These are phyloP conservation scores for Eutrema yunnanense DNA, from an alignment of 345 rosid species.

Conservation along the genomic window DNA sequence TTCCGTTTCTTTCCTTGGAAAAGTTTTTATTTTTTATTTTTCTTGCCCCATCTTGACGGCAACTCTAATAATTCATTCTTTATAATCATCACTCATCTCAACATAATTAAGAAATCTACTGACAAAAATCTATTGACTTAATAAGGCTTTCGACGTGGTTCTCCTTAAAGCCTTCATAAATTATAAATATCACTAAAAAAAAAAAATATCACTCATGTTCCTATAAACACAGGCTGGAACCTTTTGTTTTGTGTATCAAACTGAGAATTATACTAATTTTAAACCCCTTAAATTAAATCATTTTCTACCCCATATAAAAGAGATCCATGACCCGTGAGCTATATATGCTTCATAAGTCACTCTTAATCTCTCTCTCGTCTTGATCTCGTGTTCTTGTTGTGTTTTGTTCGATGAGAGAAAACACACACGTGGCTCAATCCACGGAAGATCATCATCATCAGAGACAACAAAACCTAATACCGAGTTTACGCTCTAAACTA, in stretches of 20 bases:
- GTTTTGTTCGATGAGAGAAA: constrained; percentile 15
- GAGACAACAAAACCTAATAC: background rate
- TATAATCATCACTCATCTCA: background rate
- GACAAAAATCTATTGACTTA: background rate
- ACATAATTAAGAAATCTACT: background rate
- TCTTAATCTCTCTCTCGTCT: background rate
- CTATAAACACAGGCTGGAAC: background rate
- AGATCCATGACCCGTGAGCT: background rate
- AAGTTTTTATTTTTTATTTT: background rate
- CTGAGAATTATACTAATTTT: background rate
- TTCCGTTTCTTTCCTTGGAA: background rate
- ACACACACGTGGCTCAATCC: constrained; percentile 2
- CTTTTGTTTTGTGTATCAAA: background rate
- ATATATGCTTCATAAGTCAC: background rate
- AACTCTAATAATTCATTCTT: background rate
- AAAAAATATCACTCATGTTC: background rate
- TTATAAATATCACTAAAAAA: background rate
- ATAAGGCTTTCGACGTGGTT: background rate
- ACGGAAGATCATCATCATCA: constrained; percentile 10
- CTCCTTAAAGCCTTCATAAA: background rate
- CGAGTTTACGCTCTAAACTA: constrained; percentile 15
- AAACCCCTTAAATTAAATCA: background rate
- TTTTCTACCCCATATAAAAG: background rate
- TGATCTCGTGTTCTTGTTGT: background rate
- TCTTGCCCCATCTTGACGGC: background rate